Conservation (phyloP, 2,329 filamentous ascomycete species). For the Alternaria longipes region DNA sequence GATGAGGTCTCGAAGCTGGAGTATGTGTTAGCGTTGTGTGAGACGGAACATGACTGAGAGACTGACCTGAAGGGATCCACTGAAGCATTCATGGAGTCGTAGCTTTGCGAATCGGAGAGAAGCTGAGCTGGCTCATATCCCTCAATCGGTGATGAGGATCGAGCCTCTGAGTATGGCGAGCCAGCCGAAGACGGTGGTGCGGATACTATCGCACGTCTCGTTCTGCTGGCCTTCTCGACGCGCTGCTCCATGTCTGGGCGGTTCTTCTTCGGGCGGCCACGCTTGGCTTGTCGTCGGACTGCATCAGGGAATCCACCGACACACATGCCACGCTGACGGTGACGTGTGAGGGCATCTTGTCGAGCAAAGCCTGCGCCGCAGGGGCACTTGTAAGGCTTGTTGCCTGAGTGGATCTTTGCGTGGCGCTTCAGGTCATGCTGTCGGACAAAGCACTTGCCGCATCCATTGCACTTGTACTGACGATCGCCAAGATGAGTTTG, state of each 20-base stretch:
- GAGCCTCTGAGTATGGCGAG: conserved; percentile 44
- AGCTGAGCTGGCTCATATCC: conserved; percentile 34
- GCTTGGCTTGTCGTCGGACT: conserved; percentile 72
- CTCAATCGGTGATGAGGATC: conserved; percentile 41
- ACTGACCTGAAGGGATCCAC: conserved; percentile 44
- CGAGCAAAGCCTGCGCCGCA: conserved; percentile 95
- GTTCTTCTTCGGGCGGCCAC: conserved; percentile 71
- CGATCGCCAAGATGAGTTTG: conserved; percentile 97
- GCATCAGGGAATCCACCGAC: conserved; percentile 90
- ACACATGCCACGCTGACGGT: conserved; percentile 96
- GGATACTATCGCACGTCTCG: conserved; percentile 54
- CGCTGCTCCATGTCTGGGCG: conserved; percentile 67
- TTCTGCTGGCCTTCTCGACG: conserved; percentile 64
- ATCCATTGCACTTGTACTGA: conserved; percentile 92
- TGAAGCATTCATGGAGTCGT: conserved; percentile 40
- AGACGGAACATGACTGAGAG: neutral
- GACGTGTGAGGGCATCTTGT: conserved; percentile 92
- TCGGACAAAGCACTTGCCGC: conserved; percentile 94
- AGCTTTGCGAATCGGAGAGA: conserved; percentile 37
- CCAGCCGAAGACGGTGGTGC: conserved; percentile 47
- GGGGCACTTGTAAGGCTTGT: conserved; percentile 93
- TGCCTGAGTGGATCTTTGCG: conserved; percentile 94
- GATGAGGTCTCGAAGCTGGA: conserved; percentile 44
- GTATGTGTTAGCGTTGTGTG: conserved; percentile 23
- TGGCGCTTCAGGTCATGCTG: conserved; percentile 98